phyloP scores from a whole-genome alignment of 2,329 filamentous ascomycete genomes.

The Colletotrichum costaricense region DNA sequence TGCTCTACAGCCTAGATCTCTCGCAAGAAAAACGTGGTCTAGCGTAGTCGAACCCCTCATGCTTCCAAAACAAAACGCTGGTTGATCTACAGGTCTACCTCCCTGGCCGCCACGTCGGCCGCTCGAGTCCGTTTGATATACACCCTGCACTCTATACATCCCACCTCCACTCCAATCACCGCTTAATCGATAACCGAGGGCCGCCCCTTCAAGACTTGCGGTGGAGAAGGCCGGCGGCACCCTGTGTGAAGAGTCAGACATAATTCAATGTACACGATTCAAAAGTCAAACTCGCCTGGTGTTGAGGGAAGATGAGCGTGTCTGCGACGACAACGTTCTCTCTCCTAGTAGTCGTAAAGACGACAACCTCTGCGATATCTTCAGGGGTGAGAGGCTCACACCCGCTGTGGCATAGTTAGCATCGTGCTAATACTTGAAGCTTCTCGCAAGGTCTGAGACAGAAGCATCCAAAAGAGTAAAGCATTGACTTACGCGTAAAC shows the following conservation, averaged over 20 bases:
- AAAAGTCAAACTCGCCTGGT: slow-evolving; percentile 75
- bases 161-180: background rate
- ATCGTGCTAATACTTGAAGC: background rate
- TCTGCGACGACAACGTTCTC: slow-evolving; percentile 95
- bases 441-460: background rate
- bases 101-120: background rate
- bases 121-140: background rate
- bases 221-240: slow-evolving; percentile 45
- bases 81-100: background rate
- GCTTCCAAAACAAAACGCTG: background rate
- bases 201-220: slow-evolving; percentile 38
- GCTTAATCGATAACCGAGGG: no score
- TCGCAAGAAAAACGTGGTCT: no score
- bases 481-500: slow-evolving; percentile 81
- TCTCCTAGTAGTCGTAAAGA: slow-evolving; percentile 84
- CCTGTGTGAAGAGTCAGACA: slow-evolving; percentile 38
- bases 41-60: background rate
- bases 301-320: slow-evolving; percentile 86
- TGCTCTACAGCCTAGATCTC: no score
- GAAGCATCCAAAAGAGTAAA: background rate
- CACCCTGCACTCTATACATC: background rate
- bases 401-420: slow-evolving; percentile 58
- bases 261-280: background rate
- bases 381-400: slow-evolving; percentile 87
- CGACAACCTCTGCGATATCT: slow-evolving; percentile 90